These are phyloP conservation scores for Boechera divaricarpa DNA, from an alignment of 345 rosid genomes.

Conservation along the genomic window DNA sequence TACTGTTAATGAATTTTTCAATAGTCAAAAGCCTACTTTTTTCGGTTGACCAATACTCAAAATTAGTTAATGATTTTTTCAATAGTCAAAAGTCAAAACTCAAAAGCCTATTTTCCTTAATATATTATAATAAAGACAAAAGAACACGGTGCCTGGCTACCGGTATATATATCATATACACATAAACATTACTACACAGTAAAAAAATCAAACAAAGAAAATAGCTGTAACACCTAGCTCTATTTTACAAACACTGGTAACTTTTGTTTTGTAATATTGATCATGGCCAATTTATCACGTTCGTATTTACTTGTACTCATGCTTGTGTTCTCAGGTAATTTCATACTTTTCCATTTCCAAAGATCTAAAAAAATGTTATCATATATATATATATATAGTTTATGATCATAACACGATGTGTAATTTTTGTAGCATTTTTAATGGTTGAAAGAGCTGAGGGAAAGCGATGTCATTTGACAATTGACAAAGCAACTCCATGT, in stretches of 20 bases:
- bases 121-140: background rate
- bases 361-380: background rate
- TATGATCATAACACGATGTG: background rate
- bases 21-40: background rate
- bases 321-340: conserved; percentile 32
- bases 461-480: conserved; percentile 5
- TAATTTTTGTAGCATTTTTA: conserved; percentile 9
- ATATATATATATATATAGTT: background rate
- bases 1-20: conserved; percentile 5
- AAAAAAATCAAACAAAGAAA: background rate
- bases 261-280: conserved; percentile 5
- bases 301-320: conserved; percentile 7
- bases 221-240: background rate
- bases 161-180: background rate
- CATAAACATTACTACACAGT: background rate
- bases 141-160: too few relatives aligned
- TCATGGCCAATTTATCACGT: conserved; percentile 29
- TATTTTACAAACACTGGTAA: background rate
- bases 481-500: background rate
- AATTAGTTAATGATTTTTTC: background rate
- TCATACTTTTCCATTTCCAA: background rate
- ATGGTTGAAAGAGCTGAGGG: conserved; percentile 24
- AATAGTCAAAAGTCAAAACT: background rate
- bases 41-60: background rate
- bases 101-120: background rate